phyloP scores from a whole-genome alignment of 768 basidiomycete genomes.

The Leucogyrophana mollusca region DNA sequence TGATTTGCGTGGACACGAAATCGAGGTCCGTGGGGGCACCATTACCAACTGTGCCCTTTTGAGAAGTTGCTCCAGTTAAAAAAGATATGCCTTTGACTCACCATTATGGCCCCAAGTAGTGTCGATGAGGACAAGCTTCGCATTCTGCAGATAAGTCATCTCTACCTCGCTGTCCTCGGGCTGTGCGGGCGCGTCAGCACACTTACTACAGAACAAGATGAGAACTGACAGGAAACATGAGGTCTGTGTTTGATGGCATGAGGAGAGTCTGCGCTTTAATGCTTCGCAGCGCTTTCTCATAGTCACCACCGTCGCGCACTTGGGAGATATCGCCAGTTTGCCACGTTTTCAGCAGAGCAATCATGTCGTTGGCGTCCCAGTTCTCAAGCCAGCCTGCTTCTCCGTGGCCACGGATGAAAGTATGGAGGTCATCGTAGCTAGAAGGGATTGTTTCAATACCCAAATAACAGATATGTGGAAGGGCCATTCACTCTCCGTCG shows the following conservation, averaged over 20 bases:
- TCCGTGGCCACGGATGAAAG: conserved; percentile 51
- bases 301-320: conserved; percentile 42
- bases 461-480: neutral
- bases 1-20: conserved; percentile 9
- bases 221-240: conserved; percentile 48
- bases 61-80: no score
- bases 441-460: neutral
- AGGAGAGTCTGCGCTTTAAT: conserved; percentile 54
- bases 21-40: conserved; percentile 10
- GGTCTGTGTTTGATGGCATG: conserved; percentile 56
- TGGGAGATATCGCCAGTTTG: conserved; percentile 47
- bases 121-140: conserved; percentile 42
- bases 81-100: conserved; percentile 2
- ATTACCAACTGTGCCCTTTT: conserved; percentile 50
- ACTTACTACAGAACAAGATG: neutral
- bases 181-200: conserved; percentile 22
- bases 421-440: conserved; percentile 46
- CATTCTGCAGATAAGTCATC: conserved; percentile 36
- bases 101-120: conserved; percentile 26
- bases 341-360: conserved; percentile 51
- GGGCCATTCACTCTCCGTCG: conserved; percentile 31
- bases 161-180: conserved; percentile 54
- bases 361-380: conserved; percentile 58
- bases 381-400: conserved; percentile 38
- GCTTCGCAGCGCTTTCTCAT: conserved; percentile 35